Evolutionary conservation across 176 grass and related monocot genomes (phyloP).

Genomic region (Triticum turgidum): DNA sequence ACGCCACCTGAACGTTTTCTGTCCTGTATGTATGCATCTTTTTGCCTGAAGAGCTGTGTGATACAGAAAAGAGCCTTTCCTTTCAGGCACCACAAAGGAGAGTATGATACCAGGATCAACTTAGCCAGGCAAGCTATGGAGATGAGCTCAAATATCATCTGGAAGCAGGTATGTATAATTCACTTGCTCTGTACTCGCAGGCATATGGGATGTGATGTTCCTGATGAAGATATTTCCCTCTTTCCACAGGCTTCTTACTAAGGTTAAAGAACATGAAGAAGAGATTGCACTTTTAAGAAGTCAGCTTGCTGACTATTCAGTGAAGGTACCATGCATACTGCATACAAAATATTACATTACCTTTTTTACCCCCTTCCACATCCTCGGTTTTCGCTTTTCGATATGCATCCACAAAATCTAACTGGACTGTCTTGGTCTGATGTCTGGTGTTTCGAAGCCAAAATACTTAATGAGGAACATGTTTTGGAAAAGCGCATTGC

Average conservation of each 20-base stretch:
- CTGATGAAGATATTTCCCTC: constrained; percentile 18
- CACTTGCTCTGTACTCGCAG: neutral
- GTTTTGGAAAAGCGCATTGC: constrained; percentile 84
- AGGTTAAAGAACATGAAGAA: constrained; percentile 88
- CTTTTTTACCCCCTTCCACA: neutral
- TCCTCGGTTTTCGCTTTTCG: neutral
- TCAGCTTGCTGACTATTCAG: constrained; percentile 79
- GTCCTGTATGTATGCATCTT: neutral
- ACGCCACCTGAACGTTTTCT: neutral
- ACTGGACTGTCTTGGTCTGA: neutral
- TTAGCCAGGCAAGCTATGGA: constrained; percentile 41
- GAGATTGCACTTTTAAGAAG: constrained; percentile 84
- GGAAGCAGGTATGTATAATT: constrained; percentile 65
- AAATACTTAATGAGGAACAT: constrained; percentile 60
- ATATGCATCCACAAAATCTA: too few species aligned
- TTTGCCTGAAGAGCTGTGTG: neutral
- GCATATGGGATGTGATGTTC: neutral
- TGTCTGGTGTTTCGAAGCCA: constrained; percentile 46
- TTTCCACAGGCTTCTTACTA: constrained; percentile 60
- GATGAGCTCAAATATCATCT: constrained; percentile 56
- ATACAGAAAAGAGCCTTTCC: neutral
- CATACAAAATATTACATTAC: neutral
- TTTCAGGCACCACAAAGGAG: constrained; percentile 70
- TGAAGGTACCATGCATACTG: constrained; percentile 47
- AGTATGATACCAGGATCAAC: constrained; percentile 63